Conservation (phyloP, 495 filamentous ascomycete species). For the Aspergillus wentii region DNA sequence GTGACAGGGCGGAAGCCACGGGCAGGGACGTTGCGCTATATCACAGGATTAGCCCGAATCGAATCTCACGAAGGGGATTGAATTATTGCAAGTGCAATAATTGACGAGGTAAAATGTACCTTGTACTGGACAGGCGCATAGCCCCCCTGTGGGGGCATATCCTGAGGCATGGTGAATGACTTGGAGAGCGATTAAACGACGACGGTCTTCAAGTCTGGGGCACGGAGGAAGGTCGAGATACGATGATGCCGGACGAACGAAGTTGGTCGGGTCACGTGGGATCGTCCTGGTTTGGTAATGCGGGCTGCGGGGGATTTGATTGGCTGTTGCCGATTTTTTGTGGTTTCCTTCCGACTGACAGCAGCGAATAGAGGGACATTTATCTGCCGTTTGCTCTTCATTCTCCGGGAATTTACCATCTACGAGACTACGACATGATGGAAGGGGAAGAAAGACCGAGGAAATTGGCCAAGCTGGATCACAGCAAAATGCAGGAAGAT, state of each 20-base stretch:
- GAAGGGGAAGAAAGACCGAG: conserved; percentile 48
- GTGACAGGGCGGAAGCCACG: conserved; percentile 80
- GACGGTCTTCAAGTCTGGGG: too few species aligned
- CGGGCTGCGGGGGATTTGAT: conserved; percentile 22
- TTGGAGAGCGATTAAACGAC: conserved; percentile 27
- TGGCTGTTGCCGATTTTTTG: too few species aligned
- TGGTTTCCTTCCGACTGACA: too few species aligned
- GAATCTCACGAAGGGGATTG: too few species aligned
- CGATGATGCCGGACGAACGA: conserved; percentile 24
- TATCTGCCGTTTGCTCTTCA: too few species aligned
- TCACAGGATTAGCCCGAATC: too few species aligned
- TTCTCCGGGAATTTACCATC: too few species aligned
- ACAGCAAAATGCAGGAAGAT: conserved; percentile 20
- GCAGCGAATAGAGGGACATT: too few species aligned
- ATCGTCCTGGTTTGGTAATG: conserved; percentile 25
- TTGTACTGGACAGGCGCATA: conserved; percentile 96
- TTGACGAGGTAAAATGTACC: conserved; percentile 44
- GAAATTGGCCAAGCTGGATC: conserved; percentile 45
- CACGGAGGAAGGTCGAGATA: conserved; percentile 19
- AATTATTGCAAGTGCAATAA: conserved; percentile 1
- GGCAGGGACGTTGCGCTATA: conserved; percentile 83
- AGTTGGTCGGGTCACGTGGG: conserved; percentile 38
- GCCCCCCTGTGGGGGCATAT: conserved; percentile 92
- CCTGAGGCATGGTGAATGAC: conserved; percentile 55
- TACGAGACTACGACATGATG: conserved; percentile 33